Evolutionary conservation across 2,329 filamentous ascomycete species (phyloP).

Genomic region (Alternaria alternata): DNA sequence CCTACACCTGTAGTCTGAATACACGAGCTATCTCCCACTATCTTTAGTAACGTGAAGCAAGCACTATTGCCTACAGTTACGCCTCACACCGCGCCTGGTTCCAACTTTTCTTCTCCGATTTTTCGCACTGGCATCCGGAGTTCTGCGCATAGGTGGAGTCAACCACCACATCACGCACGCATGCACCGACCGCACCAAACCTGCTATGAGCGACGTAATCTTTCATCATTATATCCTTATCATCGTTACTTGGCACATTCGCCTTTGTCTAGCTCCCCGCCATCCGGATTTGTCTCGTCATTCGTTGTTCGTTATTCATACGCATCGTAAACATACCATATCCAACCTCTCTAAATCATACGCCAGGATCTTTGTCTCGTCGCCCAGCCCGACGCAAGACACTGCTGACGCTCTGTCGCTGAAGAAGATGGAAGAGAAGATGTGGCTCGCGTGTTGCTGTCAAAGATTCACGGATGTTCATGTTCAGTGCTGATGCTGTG

Average conservation of each 20-base stretch:
- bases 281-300: not conserved
- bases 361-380: not conserved
- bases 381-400: slow-evolving; percentile 2
- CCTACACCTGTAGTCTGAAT: too few relatives aligned
- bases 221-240: not conserved
- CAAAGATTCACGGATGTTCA: not conserved
- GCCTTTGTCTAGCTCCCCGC: not conserved
- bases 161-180: slow-evolving; percentile 4
- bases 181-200: not conserved
- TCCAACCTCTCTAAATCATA: slow-evolving; percentile 11
- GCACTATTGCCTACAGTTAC: too few relatives aligned
- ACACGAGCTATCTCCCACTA: too few relatives aligned
- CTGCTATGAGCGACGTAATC: not conserved
- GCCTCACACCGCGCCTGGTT: too few relatives aligned
- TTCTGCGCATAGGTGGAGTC: slow-evolving; percentile 2
- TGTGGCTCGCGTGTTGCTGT: slow-evolving; percentile 5
- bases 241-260: not conserved
- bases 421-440: slow-evolving; percentile 9
- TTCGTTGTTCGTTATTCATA: not conserved
- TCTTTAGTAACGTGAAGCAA: too few relatives aligned
- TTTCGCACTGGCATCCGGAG: not conserved
- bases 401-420: not conserved
- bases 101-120: not conserved
- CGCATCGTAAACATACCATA: slow-evolving; percentile 4
- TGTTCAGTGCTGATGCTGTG: not conserved